These are phyloP conservation scores for Fusarium austroafricanum DNA, from an alignment of 2,329 filamentous ascomycete genomes.

Conservation along the genomic window DNA sequence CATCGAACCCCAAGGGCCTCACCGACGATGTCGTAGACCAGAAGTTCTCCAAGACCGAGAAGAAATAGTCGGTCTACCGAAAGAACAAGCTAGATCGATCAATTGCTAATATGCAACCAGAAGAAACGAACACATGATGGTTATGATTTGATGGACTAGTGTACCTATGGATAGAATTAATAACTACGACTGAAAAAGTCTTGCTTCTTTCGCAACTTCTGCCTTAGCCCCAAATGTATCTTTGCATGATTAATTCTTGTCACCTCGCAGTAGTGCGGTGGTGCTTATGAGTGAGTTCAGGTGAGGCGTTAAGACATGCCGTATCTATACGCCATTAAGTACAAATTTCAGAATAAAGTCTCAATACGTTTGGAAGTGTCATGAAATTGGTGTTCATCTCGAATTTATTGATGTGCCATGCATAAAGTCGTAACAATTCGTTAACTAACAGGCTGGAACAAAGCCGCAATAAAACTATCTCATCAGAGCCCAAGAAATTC, in stretches of 20 bases:
- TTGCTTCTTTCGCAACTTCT: background rate
- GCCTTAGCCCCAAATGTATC: no score
- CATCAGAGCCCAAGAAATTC: constrained; percentile 11
- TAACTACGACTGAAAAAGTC: constrained; percentile 18
- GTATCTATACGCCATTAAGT: no score
- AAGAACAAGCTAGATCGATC: background rate
- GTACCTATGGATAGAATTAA: constrained; percentile 22
- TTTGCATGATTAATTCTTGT: no score
- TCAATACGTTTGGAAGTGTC: no score
- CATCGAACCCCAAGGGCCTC: constrained; percentile 74
- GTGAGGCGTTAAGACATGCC: background rate
- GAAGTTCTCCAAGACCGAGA: constrained; percentile 67
- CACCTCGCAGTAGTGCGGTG: no score
- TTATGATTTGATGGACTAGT: constrained; percentile 16
- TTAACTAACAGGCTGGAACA: constrained; percentile 27
- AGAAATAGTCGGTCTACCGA: constrained; percentile 19
- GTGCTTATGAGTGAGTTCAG: no score
- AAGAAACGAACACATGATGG: constrained; percentile 7
- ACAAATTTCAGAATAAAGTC: no score
- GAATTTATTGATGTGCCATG: constrained; percentile 34
- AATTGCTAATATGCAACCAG: background rate
- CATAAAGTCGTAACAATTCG: constrained; percentile 42
- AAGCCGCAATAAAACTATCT: constrained; percentile 11
- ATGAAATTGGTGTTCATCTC: constrained; percentile 10
- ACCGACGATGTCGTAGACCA: constrained; percentile 70